Percentiles rank a stretch among this genome's conserved stretches.
These are phyloP conservation scores for Dissophora globulifera DNA, from an alignment of 192 early-diverging fungal genomes.

Conservation along the genomic window DNA sequence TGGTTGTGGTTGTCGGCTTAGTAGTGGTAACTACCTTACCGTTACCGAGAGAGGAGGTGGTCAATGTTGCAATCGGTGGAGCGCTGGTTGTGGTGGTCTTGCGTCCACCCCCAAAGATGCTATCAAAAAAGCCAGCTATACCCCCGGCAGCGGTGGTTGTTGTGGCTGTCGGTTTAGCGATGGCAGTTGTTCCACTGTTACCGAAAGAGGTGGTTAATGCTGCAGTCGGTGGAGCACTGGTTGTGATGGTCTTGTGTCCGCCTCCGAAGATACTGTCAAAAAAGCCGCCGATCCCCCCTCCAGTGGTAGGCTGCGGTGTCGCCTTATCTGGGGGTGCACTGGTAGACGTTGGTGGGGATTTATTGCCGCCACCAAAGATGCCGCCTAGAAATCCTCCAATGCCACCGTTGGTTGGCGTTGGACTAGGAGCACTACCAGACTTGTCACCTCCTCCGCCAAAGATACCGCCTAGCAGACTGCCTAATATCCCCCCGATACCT, in stretches of 20 bases:
- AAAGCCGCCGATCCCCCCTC: not conserved
- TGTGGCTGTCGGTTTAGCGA: not conserved
- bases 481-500: too few species aligned
- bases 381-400: not conserved
- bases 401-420: too few species aligned
- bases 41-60: too few species aligned
- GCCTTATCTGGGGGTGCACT: too few species aligned
- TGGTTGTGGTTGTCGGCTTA: too few species aligned
- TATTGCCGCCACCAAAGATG: not conserved
- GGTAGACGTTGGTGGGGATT: too few species aligned
- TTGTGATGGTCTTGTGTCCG: not conserved
- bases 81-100: not conserved
- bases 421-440: too few species aligned
- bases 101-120: not conserved
- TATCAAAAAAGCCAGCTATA: constrained; percentile 1
- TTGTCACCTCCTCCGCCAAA: not conserved
- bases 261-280: constrained; percentile 7
- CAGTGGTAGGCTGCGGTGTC: constrained; percentile 1
- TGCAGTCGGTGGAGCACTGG: not conserved
- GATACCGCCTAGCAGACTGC: not conserved
- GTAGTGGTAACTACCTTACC: not conserved
- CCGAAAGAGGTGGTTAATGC: not conserved
- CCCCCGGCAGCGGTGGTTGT: not conserved
- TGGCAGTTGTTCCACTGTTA: not conserved
- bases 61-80: not conserved